Percentiles rank a stretch among this genome's conserved stretches.
These are phyloP conservation scores for Blastocystis hominis DNA, from an alignment of 352 stramenopile genomes.

Conservation along the genomic window DNA sequence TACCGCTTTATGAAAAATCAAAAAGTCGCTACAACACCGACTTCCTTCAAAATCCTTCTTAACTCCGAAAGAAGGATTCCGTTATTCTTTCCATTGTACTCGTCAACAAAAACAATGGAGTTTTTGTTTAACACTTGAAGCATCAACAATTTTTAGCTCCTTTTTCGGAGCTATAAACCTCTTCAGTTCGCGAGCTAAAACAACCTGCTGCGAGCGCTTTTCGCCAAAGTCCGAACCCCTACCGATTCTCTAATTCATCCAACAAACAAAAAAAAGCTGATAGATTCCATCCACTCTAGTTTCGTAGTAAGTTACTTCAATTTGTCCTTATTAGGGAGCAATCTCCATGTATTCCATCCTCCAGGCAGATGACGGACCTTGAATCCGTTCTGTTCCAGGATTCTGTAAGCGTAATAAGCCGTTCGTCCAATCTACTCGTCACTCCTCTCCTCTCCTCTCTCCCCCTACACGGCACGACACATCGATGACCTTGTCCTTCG, in stretches of 20 bases:
- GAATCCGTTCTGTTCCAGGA: conserved; percentile 41
- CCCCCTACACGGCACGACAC: conserved; percentile 13
- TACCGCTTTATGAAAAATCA: background rate
- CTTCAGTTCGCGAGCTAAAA: background rate
- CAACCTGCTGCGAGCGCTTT: background rate
- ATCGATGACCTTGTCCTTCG: conserved; percentile 43
- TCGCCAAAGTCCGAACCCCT: background rate
- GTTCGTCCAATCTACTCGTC: conserved; percentile 16
- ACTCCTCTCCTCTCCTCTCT: background rate
- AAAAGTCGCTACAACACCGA: background rate
- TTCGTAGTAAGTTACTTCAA: background rate
- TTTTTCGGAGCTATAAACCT: background rate
- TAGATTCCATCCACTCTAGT: too few species aligned
- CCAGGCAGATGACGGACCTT: conserved; percentile 34
- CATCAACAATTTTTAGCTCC: background rate
- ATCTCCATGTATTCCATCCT: conserved; percentile 21
- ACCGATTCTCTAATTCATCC: background rate
- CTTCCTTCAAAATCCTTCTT: background rate
- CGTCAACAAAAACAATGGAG: background rate
- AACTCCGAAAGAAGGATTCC: background rate
- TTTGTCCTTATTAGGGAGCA: conserved; percentile 22
- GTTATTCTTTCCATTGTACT: background rate
- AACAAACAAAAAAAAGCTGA: conserved; percentile 1
- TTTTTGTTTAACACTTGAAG: background rate
- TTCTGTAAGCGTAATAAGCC: conserved; percentile 30